Conservation (phyloP, 306 rosid species). For the Lagenaria siceraria region DNA sequence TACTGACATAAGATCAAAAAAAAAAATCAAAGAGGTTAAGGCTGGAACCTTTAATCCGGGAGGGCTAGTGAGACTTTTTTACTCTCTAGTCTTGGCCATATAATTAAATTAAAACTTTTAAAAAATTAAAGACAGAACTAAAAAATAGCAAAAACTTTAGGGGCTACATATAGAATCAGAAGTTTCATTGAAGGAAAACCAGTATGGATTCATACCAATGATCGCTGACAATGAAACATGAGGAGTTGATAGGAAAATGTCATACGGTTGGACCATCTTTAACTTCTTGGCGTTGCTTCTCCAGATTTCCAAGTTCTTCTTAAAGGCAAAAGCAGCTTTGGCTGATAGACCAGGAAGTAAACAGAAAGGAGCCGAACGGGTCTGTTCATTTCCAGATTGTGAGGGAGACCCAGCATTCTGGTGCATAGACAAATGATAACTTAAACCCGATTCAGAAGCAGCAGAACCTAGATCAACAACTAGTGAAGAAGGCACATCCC, state of each 20-base stretch:
- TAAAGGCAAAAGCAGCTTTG: slow-evolving; percentile 53
- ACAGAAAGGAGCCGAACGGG: slow-evolving; percentile 25
- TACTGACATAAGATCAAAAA: not conserved
- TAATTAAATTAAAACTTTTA: no score
- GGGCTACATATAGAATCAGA: not conserved
- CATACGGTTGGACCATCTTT: slow-evolving; percentile 64
- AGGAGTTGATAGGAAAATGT: slow-evolving; percentile 66
- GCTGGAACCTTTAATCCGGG: not conserved
- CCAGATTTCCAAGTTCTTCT: slow-evolving; percentile 58
- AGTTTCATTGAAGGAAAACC: not conserved
- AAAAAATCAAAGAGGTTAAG: not conserved
- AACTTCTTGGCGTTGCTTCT: slow-evolving; percentile 48
- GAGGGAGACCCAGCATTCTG: slow-evolving; percentile 52
- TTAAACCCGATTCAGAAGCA: slow-evolving; percentile 38
- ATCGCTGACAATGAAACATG: slow-evolving; percentile 60
- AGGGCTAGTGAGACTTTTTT: not conserved
- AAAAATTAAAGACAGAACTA: not conserved
- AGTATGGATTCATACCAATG: slow-evolving; percentile 37
- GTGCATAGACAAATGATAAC: slow-evolving; percentile 55
- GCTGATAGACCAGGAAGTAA: slow-evolving; percentile 71
- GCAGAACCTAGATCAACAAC: slow-evolving; percentile 64
- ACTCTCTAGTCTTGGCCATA: no score
- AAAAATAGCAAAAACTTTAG: not conserved
- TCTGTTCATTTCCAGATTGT: slow-evolving; percentile 24
- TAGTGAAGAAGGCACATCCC: slow-evolving; percentile 81